Conservation (phyloP, 2,329 filamentous ascomycete genomes). For the Botryosphaeria dothidea region DNA sequence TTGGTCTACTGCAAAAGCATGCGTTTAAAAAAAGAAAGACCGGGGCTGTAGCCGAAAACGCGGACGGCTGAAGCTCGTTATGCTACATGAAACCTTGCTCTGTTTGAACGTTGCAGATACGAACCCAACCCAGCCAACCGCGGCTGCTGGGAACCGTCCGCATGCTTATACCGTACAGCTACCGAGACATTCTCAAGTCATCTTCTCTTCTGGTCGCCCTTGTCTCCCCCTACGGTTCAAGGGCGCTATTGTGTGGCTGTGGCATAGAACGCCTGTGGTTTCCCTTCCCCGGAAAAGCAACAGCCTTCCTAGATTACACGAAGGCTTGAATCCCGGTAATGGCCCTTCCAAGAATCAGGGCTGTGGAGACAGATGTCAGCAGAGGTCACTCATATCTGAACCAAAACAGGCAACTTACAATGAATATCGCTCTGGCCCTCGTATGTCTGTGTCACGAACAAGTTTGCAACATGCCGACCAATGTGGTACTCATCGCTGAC, state of each 20-base stretch:
- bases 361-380: slow-evolving; percentile 26
- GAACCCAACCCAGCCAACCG: not conserved
- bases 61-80: slow-evolving; percentile 1
- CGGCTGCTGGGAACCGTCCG: not conserved
- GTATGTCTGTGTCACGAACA: slow-evolving; percentile 97
- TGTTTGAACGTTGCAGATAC: slow-evolving; percentile 15
- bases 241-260: slow-evolving; percentile 12
- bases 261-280: not conserved
- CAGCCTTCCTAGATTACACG: slow-evolving; percentile 48
- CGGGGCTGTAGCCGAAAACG: not conserved
- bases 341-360: slow-evolving; percentile 52
- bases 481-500: slow-evolving; percentile 97
- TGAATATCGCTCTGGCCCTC: slow-evolving; percentile 99
- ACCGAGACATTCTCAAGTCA: slow-evolving; percentile 10
- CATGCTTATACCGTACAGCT: not conserved
- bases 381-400: not conserved
- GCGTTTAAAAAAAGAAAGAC: slow-evolving; percentile 1
- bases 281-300: slow-evolving; percentile 9
- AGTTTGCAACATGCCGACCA: slow-evolving; percentile 89
- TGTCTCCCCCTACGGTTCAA: not conserved
- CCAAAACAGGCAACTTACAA: slow-evolving; percentile 59
- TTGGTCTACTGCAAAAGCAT: slow-evolving; percentile 1
- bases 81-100: slow-evolving; percentile 12
- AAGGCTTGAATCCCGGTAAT: slow-evolving; percentile 76
- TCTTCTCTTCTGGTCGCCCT: not conserved